Evolutionary conservation across 108 stramenopile genomes (phyloP).

Genomic region (Stephanodiscus triporus): DNA sequence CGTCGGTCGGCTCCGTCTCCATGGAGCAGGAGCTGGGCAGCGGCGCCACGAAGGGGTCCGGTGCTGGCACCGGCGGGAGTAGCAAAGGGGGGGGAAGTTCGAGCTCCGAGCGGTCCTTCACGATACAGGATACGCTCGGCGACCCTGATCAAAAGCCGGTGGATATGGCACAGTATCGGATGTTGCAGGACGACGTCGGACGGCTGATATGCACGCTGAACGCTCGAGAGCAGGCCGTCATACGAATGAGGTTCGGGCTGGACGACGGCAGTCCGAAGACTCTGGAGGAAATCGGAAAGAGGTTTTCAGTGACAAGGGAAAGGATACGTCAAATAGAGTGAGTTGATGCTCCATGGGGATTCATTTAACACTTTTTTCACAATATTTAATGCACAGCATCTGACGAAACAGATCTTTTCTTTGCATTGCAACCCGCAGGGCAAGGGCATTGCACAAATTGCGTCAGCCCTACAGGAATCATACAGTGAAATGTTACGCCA

Average conservation of each 20-base stretch:
- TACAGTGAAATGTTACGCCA: slow-evolving; percentile 84
- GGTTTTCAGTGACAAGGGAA: slow-evolving; percentile 89
- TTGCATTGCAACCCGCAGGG: slow-evolving; percentile 21
- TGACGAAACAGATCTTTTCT: neutral
- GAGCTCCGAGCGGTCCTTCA: slow-evolving; percentile 59
- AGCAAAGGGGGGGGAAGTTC: slow-evolving; percentile 35
- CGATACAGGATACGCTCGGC: slow-evolving; percentile 69
- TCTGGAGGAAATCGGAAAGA: slow-evolving; percentile 90
- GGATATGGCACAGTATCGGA: slow-evolving; percentile 77
- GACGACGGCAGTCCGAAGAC: slow-evolving; percentile 92
- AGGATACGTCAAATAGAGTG: slow-evolving; percentile 94
- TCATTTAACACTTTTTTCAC: neutral
- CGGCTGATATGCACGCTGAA: slow-evolving; percentile 88
- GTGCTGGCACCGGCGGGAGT: slow-evolving; percentile 68
- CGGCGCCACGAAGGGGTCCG: slow-evolving; percentile 78
- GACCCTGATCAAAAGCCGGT: slow-evolving; percentile 85
- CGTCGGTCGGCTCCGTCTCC: slow-evolving; percentile 69
- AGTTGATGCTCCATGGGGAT: neutral
- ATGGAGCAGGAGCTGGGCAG: slow-evolving; percentile 77
- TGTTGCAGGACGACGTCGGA: slow-evolving; percentile 84
- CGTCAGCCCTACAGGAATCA: slow-evolving; percentile 92
- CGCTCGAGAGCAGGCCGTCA: slow-evolving; percentile 90
- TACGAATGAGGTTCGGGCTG: slow-evolving; percentile 95
- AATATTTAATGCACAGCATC: neutral
- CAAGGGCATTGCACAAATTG: slow-evolving; percentile 93